These are phyloP conservation scores for Aspergillus hortae DNA, from an alignment of 2,329 filamentous ascomycete genomes.

Conservation along the genomic window DNA sequence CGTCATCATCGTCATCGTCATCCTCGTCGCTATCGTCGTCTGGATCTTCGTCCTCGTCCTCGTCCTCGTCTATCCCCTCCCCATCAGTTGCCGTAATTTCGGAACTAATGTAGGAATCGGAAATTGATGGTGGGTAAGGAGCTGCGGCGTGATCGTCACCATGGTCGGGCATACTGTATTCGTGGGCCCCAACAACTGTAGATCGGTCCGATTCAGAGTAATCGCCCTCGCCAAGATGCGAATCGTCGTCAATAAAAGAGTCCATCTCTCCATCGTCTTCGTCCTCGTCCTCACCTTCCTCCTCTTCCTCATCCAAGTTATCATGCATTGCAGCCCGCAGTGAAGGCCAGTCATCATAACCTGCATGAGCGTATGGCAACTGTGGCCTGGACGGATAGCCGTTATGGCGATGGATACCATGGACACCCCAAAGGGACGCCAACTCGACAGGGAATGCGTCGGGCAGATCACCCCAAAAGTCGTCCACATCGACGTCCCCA, in stretches of 20 bases:
- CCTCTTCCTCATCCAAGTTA: conserved; percentile 17
- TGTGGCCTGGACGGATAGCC: neutral
- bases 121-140: conserved; percentile 15
- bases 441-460: conserved; percentile 7
- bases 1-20: conserved; percentile 13
- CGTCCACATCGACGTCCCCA: conserved; percentile 22
- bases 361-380: too few species aligned
- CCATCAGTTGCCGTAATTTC: conserved; percentile 1
- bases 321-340: conserved; percentile 6
- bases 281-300: conserved; percentile 17
- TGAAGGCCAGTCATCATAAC: neutral
- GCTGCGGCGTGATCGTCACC: conserved; percentile 15
- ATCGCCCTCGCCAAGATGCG: conserved; percentile 11
- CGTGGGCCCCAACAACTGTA: conserved; percentile 28
- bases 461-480: conserved; percentile 16
- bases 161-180: conserved; percentile 10
- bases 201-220: conserved; percentile 30
- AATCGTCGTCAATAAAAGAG: conserved; percentile 34
- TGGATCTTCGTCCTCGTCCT: conserved; percentile 11
- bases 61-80: conserved; percentile 3
- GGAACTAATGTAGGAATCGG: conserved; percentile 2
- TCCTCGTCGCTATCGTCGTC: conserved; percentile 12
- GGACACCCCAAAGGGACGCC: neutral
- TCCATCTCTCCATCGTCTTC: conserved; percentile 30
- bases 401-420: neutral